phyloP scores from a whole-genome alignment of 257 asterid genomes.

The Leptodermis oblonga region DNA sequence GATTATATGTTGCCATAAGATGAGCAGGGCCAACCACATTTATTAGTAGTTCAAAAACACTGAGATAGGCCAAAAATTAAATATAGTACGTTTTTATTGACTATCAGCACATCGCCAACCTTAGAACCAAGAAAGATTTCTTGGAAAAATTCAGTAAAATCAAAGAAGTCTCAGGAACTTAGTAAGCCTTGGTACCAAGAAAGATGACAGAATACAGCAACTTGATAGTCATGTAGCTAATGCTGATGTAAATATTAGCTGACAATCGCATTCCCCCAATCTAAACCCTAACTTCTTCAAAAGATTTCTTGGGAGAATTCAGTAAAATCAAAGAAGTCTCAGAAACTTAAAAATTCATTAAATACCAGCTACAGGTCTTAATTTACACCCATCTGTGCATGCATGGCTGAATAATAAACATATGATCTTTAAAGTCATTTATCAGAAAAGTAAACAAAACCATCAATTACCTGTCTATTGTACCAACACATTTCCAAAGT shows the following conservation, averaged over 20 bases:
- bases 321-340: background rate
- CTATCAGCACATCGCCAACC: background rate
- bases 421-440: background rate
- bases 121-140: too few relatives aligned
- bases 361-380: background rate
- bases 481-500: background rate
- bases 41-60: background rate
- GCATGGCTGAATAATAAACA: background rate
- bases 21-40: background rate
- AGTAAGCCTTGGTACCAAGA: background rate
- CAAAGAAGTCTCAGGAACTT: background rate
- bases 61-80: background rate
- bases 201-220: too few relatives aligned
- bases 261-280: too few relatives aligned
- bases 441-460: background rate
- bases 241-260: too few relatives aligned
- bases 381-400: background rate
- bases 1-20: background rate
- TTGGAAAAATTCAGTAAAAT: too few relatives aligned
- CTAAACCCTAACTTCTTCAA: too few relatives aligned
- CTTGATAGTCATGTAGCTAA: too few relatives aligned
- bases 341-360: background rate
- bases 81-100: background rate
- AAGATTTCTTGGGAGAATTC: too few relatives aligned
- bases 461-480: background rate